Conservation (phyloP, 805 yeast species). For the Candida chilensis region DNA sequence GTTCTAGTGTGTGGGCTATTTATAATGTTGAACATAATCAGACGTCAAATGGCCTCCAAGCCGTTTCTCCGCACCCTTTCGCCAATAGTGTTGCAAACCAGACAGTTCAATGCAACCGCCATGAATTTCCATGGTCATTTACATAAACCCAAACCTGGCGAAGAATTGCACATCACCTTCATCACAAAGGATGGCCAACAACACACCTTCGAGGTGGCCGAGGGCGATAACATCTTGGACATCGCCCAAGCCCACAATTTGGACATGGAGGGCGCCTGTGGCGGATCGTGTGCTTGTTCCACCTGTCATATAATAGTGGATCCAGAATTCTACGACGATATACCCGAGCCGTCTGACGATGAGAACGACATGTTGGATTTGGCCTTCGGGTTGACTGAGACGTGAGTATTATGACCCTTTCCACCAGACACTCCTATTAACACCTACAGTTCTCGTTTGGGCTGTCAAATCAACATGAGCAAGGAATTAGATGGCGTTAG, state of each 20-base stretch:
- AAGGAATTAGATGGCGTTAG: conserved; percentile 89
- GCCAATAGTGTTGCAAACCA: neutral
- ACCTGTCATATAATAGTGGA: conserved; percentile 96
- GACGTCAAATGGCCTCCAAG: neutral
- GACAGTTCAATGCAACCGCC: neutral
- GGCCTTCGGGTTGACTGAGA: conserved; percentile 95
- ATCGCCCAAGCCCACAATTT: conserved; percentile 90
- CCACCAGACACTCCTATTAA: neutral
- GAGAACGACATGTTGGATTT: conserved; percentile 97
- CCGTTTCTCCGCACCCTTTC: neutral
- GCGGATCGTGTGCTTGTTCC: conserved; percentile 98
- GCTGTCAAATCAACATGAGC: conserved; percentile 87
- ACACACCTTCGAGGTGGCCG: conserved; percentile 74
- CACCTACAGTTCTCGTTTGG: conserved; percentile 55
- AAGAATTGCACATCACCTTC: conserved; percentile 75
- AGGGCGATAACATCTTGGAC: conserved; percentile 86
- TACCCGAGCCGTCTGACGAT: conserved; percentile 95
- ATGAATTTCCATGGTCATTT: conserved; percentile 65
- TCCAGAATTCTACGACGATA: conserved; percentile 83
- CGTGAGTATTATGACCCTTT: conserved; percentile 16
- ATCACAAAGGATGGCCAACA: conserved; percentile 89
- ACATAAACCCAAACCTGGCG: conserved; percentile 87
- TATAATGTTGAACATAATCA: too few species aligned
- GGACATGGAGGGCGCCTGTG: conserved; percentile 98
- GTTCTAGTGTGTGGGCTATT: too few species aligned